Evolutionary conservation across 1,284 basidiomycete genomes (phyloP), one percentile per base, ranked within the genome.

Genomic region (Inonotus obliquus): DNA sequence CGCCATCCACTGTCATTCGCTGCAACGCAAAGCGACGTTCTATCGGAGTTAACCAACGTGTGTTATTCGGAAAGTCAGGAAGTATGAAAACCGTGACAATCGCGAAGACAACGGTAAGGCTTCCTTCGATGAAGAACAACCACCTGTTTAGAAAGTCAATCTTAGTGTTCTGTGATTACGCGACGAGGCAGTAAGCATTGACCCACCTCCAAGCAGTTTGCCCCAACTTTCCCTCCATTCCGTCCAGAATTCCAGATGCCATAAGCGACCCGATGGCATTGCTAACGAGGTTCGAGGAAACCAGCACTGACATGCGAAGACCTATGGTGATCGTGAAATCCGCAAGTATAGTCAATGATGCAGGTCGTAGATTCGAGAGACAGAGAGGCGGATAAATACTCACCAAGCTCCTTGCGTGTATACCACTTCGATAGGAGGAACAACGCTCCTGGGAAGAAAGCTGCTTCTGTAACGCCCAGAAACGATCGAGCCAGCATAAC

Each of bases 401-500:
- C 21, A 48, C 45, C 45, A 9, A 48, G 45, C 10, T 48, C 45
- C 11, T 25, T 48, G 6, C 45, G 45, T 25, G 45, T 48, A 54
- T 69, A 69, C 68, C 67, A 69, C 55, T 67, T 63, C 11, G 67
- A 69, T 7, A 69, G 62, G 54, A 68, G 67, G 49, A 68, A 69
- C 2, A 68, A 61, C 11, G 65, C 58, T 19, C 60, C 61, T 41
- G 68, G 67, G 60, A 67, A 67, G 52, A 69, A 68, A 4, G 68
- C 67, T n/a, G 67, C 68, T 59, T 69, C 67, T n/a, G 66, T 70
- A 58, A 73, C 73, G 23, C 85, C 88, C 29, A 92, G 81, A 73
- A 91, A 86, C 71, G 92, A 89, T 17, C 91, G 81, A 0, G 85
- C 86, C 45, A 87, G 75, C 9, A 92, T 76, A 2, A n/a, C 38